These are phyloP conservation scores for Dictyostelium intermedium DNA, from an alignment of 78 protist genomes.

Conservation along the genomic window DNA sequence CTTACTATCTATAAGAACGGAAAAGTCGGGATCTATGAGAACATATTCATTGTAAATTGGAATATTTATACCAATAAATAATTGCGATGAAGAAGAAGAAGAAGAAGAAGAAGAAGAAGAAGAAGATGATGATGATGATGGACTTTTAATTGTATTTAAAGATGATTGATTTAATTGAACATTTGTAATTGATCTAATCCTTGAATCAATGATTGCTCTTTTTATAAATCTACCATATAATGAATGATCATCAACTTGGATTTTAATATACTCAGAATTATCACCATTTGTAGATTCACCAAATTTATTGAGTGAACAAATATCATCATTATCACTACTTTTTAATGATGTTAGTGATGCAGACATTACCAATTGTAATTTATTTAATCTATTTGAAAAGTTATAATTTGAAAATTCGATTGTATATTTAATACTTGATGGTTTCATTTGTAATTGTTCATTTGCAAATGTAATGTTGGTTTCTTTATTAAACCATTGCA, in stretches of 20 bases:
- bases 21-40: constrained; percentile 35
- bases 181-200: neutral
- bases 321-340: too few relatives aligned
- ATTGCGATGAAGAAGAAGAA: neutral
- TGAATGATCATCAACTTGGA: constrained; percentile 18
- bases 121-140: neutral
- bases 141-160: too few relatives aligned
- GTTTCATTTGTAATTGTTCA: neutral
- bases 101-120: too few relatives aligned
- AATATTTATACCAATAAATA: constrained; percentile 12
- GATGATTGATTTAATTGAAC: neutral
- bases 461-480: constrained; percentile 17
- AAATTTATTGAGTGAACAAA: neutral
- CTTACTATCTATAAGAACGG: neutral
- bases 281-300: neutral
- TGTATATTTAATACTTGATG: constrained; percentile 11
- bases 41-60: neutral
- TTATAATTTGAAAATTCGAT: neutral
- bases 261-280: neutral
- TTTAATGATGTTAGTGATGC: neutral
- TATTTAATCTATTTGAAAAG: neutral
- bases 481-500: constrained; percentile 2
- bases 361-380: neutral
- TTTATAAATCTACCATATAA: constrained; percentile 35
- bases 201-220: neutral